Base-by-base conservation (phyloP, 2,329 filamentous ascomycete genomes). In the Cercospora citrullina region DNA sequence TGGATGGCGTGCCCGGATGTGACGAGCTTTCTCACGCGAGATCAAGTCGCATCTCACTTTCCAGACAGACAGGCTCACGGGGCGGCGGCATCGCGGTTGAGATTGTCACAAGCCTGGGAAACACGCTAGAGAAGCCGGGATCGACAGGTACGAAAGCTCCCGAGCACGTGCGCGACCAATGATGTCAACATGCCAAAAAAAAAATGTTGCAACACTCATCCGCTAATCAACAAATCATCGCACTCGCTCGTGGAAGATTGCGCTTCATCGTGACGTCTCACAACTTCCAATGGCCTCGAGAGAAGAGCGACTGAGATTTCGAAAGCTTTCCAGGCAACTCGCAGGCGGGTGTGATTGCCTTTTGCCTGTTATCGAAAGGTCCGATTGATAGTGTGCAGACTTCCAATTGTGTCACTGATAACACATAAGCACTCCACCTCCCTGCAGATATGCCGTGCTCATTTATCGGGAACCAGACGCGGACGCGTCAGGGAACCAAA, bases 401-500 rank as follows among this genome's bases (percentile, higher is more conserved):
- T 36, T 36, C 33, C 33, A 36, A 23, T 51, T 53, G 48, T 53
- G 23, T 53, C 48, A 53, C 48, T 53, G 48, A 53, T 53, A 53
- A 53, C 48, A 53, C 48, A 28, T 14, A 26, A 51, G 42, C 60
- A 16, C 21, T 31, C 60, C 31, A 62, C 36, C 21, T 14, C 59
- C 31, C 28, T 65, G 18, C 53, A 65, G 39, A 36, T 33, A 16
- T 60, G n/a, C 59, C 6, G 30, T 53, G 30, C 36, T 36, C 57
- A 60, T 59, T 33, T 65, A 55, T 45, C 36, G 60, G 21, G 18
- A 14, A 45, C 16, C 58, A 48, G 42, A 60, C 39, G 53, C 16
- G 53, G 53, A 51, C 48, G 16, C 16, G 21, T 33, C 48, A 26
- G 26, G 39, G 48, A 26, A 14, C 61, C 45, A 55, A 28, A 42